Percentiles rank a stretch among this genome's conserved stretches.
Evolutionary conservation across 2,329 filamentous ascomycete genomes (phyloP).

Genomic region (Fusarium setosum): DNA sequence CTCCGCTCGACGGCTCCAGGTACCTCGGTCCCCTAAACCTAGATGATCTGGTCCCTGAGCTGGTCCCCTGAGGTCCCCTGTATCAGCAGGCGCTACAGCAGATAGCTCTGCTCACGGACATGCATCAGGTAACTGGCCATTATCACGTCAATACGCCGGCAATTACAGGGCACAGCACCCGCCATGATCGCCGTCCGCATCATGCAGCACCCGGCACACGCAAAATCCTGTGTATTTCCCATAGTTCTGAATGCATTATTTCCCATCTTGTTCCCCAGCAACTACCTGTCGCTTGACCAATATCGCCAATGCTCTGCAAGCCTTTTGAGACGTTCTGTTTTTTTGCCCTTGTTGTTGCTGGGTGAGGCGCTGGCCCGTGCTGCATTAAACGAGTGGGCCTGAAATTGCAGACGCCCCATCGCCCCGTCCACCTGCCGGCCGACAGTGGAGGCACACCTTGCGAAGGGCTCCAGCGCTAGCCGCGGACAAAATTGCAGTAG

Average conservation of each 20-base stretch:
- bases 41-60: not conserved
- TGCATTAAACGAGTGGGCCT: constrained; percentile 47
- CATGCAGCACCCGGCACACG: not conserved
- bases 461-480: constrained; percentile 35
- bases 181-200: not conserved
- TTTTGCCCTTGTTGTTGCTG: constrained; percentile 39
- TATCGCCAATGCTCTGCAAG: constrained; percentile 1
- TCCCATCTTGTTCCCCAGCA: constrained; percentile 22
- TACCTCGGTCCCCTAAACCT: not conserved
- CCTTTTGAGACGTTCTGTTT: constrained; percentile 4
- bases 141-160: constrained; percentile 28
- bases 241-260: not conserved
- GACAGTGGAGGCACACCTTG: constrained; percentile 28
- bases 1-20: not conserved
- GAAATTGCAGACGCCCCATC: constrained; percentile 44
- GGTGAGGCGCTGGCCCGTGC: constrained; percentile 45
- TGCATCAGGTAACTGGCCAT: constrained; percentile 24
- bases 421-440: constrained; percentile 36
- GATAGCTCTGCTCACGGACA: constrained; percentile 7
- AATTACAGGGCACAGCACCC: constrained; percentile 24
- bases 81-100: constrained; percentile 18
- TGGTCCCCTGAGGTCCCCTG: constrained; percentile 6
- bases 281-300: constrained; percentile 7
- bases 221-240: not conserved
- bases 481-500: constrained; percentile 37